Conservation (phyloP, 1,139 yeast genomes). For the Hansenula sp. region DNA sequence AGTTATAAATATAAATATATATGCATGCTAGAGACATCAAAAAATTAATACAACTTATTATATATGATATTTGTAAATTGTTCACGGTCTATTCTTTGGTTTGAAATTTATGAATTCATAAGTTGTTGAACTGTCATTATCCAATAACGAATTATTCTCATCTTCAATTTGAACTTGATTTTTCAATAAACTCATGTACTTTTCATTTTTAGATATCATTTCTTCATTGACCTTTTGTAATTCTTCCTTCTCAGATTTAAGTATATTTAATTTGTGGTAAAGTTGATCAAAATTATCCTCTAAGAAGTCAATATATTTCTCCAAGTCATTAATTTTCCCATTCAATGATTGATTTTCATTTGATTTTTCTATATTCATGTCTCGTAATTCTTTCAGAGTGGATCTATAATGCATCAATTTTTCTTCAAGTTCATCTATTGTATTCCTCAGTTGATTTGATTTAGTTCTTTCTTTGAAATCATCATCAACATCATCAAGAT, state of each 20-base stretch:
- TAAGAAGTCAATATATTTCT: conserved; percentile 14
- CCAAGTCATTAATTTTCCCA: conserved; percentile 11
- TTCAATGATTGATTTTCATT: conserved; percentile 3
- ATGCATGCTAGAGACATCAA: too few species aligned
- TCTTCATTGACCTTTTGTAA: not conserved
- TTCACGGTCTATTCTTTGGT: not conserved
- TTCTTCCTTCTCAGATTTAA: not conserved
- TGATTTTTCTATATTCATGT: conserved; percentile 4
- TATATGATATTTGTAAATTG: too few species aligned
- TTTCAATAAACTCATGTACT: not conserved
- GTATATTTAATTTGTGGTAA: conserved; percentile 6
- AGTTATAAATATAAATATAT: not conserved
- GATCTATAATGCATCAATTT: conserved; percentile 5
- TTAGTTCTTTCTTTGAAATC: too few species aligned
- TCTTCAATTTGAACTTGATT: not conserved
- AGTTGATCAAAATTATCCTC: conserved; percentile 17
- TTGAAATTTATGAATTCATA: conserved; percentile 1
- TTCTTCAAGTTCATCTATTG: conserved; percentile 4
- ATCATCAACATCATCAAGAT: not conserved
- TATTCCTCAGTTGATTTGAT: not conserved
- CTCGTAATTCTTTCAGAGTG: not conserved
- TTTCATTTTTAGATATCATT: not conserved
- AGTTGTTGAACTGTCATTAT: conserved; percentile 3
- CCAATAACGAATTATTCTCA: not conserved
- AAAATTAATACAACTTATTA: too few species aligned